Evolutionary conservation across 1,284 basidiomycete genomes (phyloP).

Genomic region (Trametes sp.): DNA sequence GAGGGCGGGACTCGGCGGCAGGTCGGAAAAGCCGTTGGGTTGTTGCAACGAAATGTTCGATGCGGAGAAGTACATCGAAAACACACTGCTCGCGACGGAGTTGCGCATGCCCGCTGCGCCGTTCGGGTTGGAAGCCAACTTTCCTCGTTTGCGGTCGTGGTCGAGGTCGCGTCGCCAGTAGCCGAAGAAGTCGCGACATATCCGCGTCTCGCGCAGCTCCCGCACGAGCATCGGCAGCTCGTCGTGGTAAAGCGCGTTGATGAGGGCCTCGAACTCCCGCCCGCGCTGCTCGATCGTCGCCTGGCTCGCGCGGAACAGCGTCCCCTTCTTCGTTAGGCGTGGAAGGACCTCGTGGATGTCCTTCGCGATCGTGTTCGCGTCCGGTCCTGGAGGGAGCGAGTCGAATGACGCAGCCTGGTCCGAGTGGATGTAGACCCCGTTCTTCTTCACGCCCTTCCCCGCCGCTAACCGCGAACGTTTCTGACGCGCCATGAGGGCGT

Average conservation of each 20-base stretch:
- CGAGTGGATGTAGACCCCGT: slow-evolving; percentile 70
- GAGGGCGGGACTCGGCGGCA: slow-evolving; percentile 34
- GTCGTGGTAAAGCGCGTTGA: slow-evolving; percentile 62
- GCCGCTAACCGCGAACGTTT: slow-evolving; percentile 68
- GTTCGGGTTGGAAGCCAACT: slow-evolving; percentile 22
- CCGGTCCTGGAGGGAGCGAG: slow-evolving; percentile 83
- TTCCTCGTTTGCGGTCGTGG: slow-evolving; percentile 50
- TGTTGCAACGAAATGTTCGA: slow-evolving; percentile 48
- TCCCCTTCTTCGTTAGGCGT: slow-evolving; percentile 71
- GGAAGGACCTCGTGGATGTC: slow-evolving; percentile 73
- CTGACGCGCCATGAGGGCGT: slow-evolving; percentile 63
- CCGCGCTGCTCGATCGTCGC: slow-evolving; percentile 70
- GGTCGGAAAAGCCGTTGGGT: slow-evolving; percentile 48
- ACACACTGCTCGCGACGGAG: slow-evolving; percentile 51
- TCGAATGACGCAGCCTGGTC: slow-evolving; percentile 82
- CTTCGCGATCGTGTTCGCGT: slow-evolving; percentile 70
- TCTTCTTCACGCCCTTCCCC: slow-evolving; percentile 79
- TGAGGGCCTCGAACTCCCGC: slow-evolving; percentile 62
- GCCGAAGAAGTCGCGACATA: slow-evolving; percentile 78
- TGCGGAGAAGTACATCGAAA: slow-evolving; percentile 62
- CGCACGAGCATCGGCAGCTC: slow-evolving; percentile 69
- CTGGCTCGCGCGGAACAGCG: slow-evolving; percentile 72
- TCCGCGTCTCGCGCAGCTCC: slow-evolving; percentile 65
- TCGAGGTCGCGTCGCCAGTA: slow-evolving; percentile 78
- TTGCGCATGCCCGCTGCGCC: slow-evolving; percentile 28